Conservation (phyloP, 192 early-diverging fungal species). For the Thamnidium elegans region DNA sequence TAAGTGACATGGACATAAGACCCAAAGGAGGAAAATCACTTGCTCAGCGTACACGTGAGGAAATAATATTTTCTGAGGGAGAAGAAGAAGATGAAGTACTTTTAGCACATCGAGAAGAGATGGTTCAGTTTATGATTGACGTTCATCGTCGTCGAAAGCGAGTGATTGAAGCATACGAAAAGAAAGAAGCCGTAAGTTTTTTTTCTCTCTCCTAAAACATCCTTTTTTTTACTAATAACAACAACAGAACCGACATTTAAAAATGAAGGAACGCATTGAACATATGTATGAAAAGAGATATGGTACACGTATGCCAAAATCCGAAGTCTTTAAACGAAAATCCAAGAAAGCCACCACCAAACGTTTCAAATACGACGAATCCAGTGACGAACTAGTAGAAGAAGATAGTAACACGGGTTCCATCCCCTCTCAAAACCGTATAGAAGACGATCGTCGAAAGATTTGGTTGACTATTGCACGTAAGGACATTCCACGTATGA, state of each 20-base stretch:
- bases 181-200: constrained; percentile 29
- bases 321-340: constrained; percentile 1
- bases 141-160: constrained; percentile 35
- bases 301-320: constrained; percentile 15
- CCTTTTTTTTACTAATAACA: not conserved
- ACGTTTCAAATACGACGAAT: no score
- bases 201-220: not conserved
- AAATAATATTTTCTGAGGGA: constrained; percentile 15
- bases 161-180: constrained; percentile 39
- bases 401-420: no score
- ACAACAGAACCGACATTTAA: constrained; percentile 25
- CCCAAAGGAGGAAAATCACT: constrained; percentile 5
- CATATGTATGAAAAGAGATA: constrained; percentile 26
- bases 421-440: no score
- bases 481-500: constrained; percentile 29
- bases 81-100: constrained; percentile 26
- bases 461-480: constrained; percentile 27
- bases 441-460: constrained; percentile 27
- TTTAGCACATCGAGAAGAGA: constrained; percentile 25
- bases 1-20: not conserved
- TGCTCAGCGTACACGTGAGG: not conserved
- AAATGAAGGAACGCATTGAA: constrained; percentile 25
- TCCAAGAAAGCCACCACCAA: not conserved
- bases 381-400: no score
- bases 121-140: constrained; percentile 44